Conservation (phyloP, 176 grass and related monocot species). For the Zea luxurians region DNA sequence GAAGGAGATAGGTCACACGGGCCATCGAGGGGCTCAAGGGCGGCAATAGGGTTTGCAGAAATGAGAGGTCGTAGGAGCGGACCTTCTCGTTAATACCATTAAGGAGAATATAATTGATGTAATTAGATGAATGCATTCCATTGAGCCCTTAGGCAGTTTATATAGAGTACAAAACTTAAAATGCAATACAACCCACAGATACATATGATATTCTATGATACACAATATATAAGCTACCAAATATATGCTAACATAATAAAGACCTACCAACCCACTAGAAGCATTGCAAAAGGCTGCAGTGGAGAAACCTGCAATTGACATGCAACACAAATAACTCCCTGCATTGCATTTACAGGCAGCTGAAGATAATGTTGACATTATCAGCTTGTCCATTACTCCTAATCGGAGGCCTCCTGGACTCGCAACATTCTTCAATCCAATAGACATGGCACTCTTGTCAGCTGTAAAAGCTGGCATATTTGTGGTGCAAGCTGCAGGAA, state of each 20-base stretch:
- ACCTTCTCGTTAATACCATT: too few species aligned
- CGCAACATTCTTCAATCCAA: conserved; percentile 98
- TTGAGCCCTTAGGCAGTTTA: too few species aligned
- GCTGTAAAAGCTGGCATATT: conserved; percentile 93
- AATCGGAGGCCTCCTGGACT: conserved; percentile 86
- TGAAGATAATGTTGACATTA: conserved; percentile 94
- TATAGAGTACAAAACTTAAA: too few species aligned
- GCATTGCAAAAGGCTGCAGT: neutral
- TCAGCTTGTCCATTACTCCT: conserved; percentile 96
- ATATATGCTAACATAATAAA: neutral
- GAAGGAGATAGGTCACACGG: too few species aligned
- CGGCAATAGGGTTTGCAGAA: too few species aligned
- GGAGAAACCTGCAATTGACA: neutral
- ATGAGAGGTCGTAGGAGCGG: too few species aligned
- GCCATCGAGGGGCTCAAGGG: too few species aligned
- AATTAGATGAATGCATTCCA: too few species aligned
- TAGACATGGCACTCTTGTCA: conserved; percentile 90
- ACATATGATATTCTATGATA: too few species aligned
- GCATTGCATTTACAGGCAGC: conserved; percentile 66
- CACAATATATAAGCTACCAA: too few species aligned
- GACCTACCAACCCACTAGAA: neutral
- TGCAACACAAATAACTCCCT: conserved; percentile 25
- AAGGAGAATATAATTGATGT: too few species aligned
- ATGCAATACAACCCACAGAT: too few species aligned
- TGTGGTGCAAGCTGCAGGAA: conserved; percentile 96